Evolutionary conservation across 2,329 filamentous ascomycete species (phyloP), one percentile per base, ranked within the genome.

Genomic region (Cladophialophora bantiana): DNA sequence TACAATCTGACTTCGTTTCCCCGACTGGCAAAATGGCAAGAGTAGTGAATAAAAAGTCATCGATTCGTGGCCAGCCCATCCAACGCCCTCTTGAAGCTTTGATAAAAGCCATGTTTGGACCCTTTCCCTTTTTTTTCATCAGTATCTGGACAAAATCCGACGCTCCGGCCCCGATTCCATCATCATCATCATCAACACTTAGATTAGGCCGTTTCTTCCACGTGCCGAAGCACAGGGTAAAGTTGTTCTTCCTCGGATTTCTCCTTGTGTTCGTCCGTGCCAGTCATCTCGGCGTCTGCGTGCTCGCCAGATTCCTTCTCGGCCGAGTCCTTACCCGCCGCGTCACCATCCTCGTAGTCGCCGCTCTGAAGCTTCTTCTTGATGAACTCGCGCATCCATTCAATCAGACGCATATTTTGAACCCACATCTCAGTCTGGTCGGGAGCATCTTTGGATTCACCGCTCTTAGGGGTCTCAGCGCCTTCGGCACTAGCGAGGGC

Each of bases 351-450:
- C 7, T 78, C 80, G 64, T 78, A 88, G 40, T 87, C 84, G 40
- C 83, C 83, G 48, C 78, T 77, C 66, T 85, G 81, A 26, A 89
- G 78, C 60, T 84, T 80, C 57, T 85, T 82, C 63, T 84, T 83
- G 71, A 89, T 82, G 75, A 85, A 85, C 20, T 83, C 82, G 52
- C 87, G 82, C 40, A 89, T 80, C 59, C 83, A 81, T 77, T 89
- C 87, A 35, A 89, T 85, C 9, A 87, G 82, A n/a, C 87, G 85
- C 62, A 88, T 86, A 76, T 88, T 88, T 75, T 88, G 85, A 9
- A 89, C 84, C 87, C 87, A 89, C 13, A 77, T 77, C 62, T 78
- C 76, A 31, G 76, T 75, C 6, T 74, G 73, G 10, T 76, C 74
- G 7, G 73, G 69, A 15, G 32, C 31, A 48, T 78, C 76, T 18